phyloP scores from a whole-genome alignment of 371 early-diverging fungal species.

The Rhizopus microsporus region DNA sequence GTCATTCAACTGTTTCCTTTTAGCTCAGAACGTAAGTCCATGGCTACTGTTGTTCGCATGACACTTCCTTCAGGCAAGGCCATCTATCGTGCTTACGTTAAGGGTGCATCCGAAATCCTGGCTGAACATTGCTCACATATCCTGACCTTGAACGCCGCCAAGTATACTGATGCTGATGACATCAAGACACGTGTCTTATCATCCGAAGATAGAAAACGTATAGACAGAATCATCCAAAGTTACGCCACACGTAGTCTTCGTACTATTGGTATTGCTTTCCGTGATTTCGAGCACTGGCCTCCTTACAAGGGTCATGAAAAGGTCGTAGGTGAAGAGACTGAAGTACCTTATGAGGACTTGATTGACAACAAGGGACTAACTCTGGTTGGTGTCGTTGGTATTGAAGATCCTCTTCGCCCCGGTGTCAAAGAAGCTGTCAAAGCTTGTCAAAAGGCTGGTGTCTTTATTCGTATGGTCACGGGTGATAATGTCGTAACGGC shows the following conservation, averaged over 20 bases:
- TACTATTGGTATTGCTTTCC: conserved; percentile 70
- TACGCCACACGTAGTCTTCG: conserved; percentile 65
- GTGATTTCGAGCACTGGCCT: conserved; percentile 62
- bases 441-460: conserved; percentile 70
- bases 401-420: conserved; percentile 72
- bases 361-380: conserved; percentile 45
- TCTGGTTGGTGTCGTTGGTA: conserved; percentile 61
- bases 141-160: conserved; percentile 31
- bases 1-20: conserved; percentile 78
- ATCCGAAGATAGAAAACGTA: conserved; percentile 41
- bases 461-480: conserved; percentile 81
- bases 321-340: conserved; percentile 24
- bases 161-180: conserved; percentile 30
- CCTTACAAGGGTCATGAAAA: conserved; percentile 41
- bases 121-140: conserved; percentile 44
- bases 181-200: conserved; percentile 53
- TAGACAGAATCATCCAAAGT: conserved; percentile 59
- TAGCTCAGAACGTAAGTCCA: conserved; percentile 83
- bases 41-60: conserved; percentile 78
- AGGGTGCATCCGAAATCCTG: conserved; percentile 91
- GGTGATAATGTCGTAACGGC: conserved; percentile 76
- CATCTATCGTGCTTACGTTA: conserved; percentile 70
- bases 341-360: conserved; percentile 54
- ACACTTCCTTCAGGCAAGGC: conserved; percentile 27
- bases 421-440: conserved; percentile 68